Base-by-base conservation (phyloP, 2,329 filamentous ascomycete genomes). In the Cadophora gregata region DNA sequence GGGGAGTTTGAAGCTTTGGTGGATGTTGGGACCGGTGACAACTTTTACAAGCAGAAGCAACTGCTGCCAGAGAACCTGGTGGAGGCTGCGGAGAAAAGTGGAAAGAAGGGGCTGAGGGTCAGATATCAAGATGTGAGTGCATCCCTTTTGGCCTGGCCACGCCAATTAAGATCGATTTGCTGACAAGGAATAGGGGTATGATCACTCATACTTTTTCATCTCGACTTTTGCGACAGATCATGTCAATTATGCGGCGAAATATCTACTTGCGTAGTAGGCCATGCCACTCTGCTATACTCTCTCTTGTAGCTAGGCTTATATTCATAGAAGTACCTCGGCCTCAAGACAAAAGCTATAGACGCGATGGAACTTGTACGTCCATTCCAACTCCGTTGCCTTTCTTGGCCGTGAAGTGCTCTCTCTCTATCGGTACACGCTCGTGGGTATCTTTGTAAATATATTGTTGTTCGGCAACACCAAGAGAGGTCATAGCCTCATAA, bases 201-300 rank as follows among this genome's bases (percentile, higher is more conserved):
- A 99, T 79, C 96, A 99, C 81, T 97, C 93, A 69, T 99, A 99
- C 82, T 99, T 89, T 81, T 97, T 97, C 80, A 96, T 99, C 84
- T 90, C 94, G 42, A 89, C 88, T 19, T 99, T 99, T 78, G 87
- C 90, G 51, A 90, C 92, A 75, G 94, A 98, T 74, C 96, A 99
- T 80, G 86, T 98, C 72, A 90, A 93, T 75, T 93, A 96, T 81
- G 93, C 93, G 67, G 95, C 94, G 72, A 97, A 96, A 84, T 90
- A 93, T 77, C 81, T 97, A 64, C 82, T 87, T 74, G 82, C 81
- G 76, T 88, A 87, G 81, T 83, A 81, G 71, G 80, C 80, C 47
- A 16, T 60, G 59, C 56, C 53, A 42, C 53, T 61, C 47, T 31
- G 51, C 29, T 59, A 42, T 60, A 29, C 29, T 21, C 50, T 38